Conservation (phyloP, 1,284 basidiomycete genomes). For the Boletus semigastroideus region DNA sequence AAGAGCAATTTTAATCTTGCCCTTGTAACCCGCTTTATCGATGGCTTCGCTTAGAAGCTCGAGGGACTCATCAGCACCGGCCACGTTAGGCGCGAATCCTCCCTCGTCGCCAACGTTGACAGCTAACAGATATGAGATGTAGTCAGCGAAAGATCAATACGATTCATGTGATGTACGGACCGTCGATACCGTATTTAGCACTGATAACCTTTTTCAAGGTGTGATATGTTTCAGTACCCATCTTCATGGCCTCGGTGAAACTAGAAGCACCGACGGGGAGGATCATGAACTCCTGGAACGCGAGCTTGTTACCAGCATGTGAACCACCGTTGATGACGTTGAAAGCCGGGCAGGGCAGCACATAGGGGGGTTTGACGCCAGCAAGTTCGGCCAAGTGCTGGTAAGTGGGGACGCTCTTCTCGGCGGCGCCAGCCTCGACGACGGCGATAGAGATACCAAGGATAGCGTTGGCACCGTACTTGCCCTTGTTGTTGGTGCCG, state of each 20-base stretch:
- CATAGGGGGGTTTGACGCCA: conserved; percentile 90
- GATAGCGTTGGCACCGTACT: conserved; percentile 99
- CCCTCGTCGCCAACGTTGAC: conserved; percentile 99
- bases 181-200: conserved; percentile 99
- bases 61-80: conserved; percentile 95
- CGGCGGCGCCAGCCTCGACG: conserved; percentile 89
- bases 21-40: conserved; percentile 96
- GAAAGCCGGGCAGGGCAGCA: conserved; percentile 90
- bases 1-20: conserved; percentile 98
- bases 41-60: conserved; percentile 96
- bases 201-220: conserved; percentile 99
- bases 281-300: conserved; percentile 99
- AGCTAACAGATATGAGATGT: conserved; percentile 48
- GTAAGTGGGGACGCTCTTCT: conserved; percentile 95
- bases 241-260: conserved; percentile 98
- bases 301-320: conserved; percentile 98
- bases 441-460: conserved; percentile 98
- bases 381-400: conserved; percentile 95
- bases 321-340: conserved; percentile 99
- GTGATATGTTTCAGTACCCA: conserved; percentile 98
- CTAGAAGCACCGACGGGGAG: conserved; percentile 89
- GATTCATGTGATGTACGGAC: conserved; percentile 43
- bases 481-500: conserved; percentile 98
- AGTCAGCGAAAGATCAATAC: background rate
- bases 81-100: conserved; percentile 98